phyloP scores from a whole-genome alignment of 176 grass and related monocot genomes.

The Oryza brachyantha region DNA sequence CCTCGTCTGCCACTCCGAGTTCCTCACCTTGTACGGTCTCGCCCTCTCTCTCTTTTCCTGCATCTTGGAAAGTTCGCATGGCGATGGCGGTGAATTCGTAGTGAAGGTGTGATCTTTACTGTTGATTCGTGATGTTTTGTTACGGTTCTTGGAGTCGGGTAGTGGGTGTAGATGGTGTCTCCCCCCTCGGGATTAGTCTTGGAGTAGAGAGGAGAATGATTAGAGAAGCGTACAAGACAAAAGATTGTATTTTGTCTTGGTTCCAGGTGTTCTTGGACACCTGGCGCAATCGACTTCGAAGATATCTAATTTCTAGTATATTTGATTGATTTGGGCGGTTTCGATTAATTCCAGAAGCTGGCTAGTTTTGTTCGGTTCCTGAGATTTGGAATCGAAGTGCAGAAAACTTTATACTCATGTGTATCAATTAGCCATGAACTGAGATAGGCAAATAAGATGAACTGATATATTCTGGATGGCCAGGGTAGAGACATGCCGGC shows the following conservation, averaged over 20 bases:
- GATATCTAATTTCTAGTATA: background rate
- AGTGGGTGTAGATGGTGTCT: background rate
- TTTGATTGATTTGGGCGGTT: background rate
- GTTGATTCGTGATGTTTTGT: background rate
- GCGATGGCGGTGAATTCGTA: background rate
- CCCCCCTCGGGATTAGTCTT: background rate
- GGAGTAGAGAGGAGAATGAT: background rate
- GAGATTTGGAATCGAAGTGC: background rate
- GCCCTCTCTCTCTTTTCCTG: background rate
- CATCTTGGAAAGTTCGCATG: background rate
- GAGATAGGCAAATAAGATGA: background rate
- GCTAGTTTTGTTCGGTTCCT: background rate
- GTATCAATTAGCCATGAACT: background rate
- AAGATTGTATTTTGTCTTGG: background rate
- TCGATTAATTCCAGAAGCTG: background rate
- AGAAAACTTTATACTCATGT: background rate
- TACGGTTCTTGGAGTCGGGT: background rate
- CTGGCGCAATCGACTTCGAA: background rate
- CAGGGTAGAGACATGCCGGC: background rate
- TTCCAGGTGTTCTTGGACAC: background rate
- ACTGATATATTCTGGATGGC: background rate
- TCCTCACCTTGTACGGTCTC: slow-evolving; percentile 60
- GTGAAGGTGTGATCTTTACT: background rate
- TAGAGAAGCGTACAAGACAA: background rate
- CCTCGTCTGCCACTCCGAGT: slow-evolving; percentile 88